A percentile compares a stretch with the other conserved stretches of the same genome.
phyloP scores from a whole-genome alignment of 768 basidiomycete species.

The Panaeolus cyanescens region DNA sequence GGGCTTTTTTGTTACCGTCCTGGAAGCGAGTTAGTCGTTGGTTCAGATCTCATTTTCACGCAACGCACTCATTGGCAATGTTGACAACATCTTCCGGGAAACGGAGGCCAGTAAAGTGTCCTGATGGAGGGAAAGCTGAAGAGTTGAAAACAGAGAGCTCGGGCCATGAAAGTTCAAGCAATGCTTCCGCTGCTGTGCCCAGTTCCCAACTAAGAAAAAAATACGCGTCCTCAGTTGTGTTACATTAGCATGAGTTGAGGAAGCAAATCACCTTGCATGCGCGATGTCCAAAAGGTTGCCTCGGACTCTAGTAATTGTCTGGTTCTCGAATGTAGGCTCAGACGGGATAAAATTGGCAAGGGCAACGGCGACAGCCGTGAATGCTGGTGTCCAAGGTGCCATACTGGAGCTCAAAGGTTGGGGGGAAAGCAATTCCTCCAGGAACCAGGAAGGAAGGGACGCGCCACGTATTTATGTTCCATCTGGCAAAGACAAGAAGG shows the following conservation, averaged over 20 bases:
- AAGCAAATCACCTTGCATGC: slow-evolving; percentile 24
- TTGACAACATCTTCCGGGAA: slow-evolving; percentile 41
- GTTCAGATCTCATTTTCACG: background rate
- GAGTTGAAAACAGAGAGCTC: slow-evolving; percentile 48
- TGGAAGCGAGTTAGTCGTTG: slow-evolving; percentile 16
- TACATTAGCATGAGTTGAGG: background rate
- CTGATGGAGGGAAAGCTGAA: slow-evolving; percentile 43
- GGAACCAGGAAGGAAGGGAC: background rate
- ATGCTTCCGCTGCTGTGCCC: slow-evolving; percentile 57
- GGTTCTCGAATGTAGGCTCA: slow-evolving; percentile 14
- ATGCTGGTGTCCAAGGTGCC: background rate
- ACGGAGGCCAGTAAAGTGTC: slow-evolving; percentile 22
- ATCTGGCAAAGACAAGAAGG: background rate
- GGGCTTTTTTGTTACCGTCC: slow-evolving; percentile 38
- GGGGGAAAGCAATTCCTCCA: background rate
- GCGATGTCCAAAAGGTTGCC: slow-evolving; percentile 26
- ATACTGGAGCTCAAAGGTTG: background rate
- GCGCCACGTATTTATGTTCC: background rate
- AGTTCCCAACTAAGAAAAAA: slow-evolving; percentile 52
- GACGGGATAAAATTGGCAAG: background rate
- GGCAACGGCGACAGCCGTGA: background rate
- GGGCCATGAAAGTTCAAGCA: slow-evolving; percentile 54
- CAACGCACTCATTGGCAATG: slow-evolving; percentile 39
- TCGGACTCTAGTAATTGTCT: slow-evolving; percentile 15
- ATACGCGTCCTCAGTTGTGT: background rate